A percentile compares a stretch with the other conserved stretches of the same genome.
Evolutionary conservation across 2,329 filamentous ascomycete species (phyloP).

Genomic region (Dactylella cylindrospora): DNA sequence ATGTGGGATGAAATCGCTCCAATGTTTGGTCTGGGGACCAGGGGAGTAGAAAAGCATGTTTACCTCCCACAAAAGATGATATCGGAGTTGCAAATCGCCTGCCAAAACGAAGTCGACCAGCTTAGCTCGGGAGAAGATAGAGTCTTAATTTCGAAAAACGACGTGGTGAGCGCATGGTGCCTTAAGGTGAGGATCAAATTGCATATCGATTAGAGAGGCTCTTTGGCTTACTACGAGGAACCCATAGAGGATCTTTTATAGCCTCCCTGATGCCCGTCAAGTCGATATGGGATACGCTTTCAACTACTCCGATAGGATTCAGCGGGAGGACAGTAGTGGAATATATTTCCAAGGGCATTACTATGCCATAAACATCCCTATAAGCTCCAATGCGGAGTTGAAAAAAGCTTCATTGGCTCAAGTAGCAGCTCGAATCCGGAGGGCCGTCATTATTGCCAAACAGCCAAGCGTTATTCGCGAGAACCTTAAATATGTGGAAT

Average conservation of each 20-base stretch:
- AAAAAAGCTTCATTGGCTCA: slow-evolving; percentile 11
- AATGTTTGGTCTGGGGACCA: slow-evolving; percentile 2
- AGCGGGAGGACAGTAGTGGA: background rate
- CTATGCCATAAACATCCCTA: slow-evolving; percentile 15
- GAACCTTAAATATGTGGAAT: slow-evolving; percentile 24
- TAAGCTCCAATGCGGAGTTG: slow-evolving; percentile 21
- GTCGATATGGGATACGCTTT: slow-evolving; percentile 37
- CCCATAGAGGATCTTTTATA: too few species aligned
- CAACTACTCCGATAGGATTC: slow-evolving; percentile 16
- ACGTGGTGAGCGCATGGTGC: slow-evolving; percentile 25
- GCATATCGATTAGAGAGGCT: too few species aligned
- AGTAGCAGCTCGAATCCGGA: slow-evolving; percentile 7
- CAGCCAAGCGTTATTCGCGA: slow-evolving; percentile 21
- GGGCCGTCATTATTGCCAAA: slow-evolving; percentile 6
- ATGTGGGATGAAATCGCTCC: slow-evolving; percentile 15
- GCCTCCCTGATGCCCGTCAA: too few species aligned
- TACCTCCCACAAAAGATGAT: slow-evolving; percentile 16
- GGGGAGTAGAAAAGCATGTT: slow-evolving; percentile 19
- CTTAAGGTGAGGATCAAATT: slow-evolving; percentile 8
- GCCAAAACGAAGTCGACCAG: slow-evolving; percentile 12
- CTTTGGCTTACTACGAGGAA: too few species aligned
- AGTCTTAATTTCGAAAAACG: slow-evolving; percentile 12
- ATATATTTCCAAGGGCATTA: slow-evolving; percentile 31
- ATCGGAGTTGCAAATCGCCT: slow-evolving; percentile 8
- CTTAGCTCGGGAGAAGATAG: background rate